phyloP scores from a whole-genome alignment of 2,329 filamentous ascomycete species.

The Trichoderma cornu-damae region DNA sequence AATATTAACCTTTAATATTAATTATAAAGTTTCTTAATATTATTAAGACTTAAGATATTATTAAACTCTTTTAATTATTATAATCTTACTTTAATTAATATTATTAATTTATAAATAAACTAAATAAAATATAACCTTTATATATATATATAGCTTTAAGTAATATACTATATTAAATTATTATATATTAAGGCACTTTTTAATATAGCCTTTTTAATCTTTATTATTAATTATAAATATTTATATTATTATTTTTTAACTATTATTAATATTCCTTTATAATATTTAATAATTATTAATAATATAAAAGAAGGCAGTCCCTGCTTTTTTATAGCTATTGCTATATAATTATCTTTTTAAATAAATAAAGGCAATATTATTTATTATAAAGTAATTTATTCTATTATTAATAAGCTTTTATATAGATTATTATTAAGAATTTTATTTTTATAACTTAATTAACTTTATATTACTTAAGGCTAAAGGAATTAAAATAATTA shows the following conservation, averaged over 20 bases:
- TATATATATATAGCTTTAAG: background rate
- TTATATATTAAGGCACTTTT: background rate
- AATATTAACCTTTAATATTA: too few species aligned
- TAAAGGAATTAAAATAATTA: background rate
- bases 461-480: background rate
- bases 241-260: too few species aligned
- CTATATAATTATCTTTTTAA: background rate
- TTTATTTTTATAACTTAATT: background rate
- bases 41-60: background rate
- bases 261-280: background rate
- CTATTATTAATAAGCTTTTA: background rate
- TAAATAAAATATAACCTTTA: background rate
- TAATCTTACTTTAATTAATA: background rate
- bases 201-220: background rate
- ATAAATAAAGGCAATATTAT: background rate
- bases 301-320: background rate
- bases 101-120: background rate
- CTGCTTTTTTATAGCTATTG: background rate
- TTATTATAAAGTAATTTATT: background rate
- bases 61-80: background rate
- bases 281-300: background rate
- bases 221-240: background rate
- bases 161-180: background rate
- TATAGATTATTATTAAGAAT: background rate
- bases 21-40: background rate